Evolutionary conservation across 2,329 filamentous ascomycete species (phyloP).

Genomic region (Penicillium sp.): DNA sequence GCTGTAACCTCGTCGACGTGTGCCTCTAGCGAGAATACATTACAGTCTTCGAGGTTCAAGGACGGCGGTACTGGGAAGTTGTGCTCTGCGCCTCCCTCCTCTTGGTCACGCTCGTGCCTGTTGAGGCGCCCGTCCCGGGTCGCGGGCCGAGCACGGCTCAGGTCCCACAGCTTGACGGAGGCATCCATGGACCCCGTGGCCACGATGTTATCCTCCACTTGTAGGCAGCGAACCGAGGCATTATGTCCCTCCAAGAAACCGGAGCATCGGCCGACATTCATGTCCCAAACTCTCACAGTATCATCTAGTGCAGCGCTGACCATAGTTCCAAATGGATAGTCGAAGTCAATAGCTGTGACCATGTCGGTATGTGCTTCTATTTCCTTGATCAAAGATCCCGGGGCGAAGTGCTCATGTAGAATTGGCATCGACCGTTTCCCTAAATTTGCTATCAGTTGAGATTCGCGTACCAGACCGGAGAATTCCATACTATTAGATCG

Average conservation of each 20-base stretch:
- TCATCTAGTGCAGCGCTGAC: conserved; percentile 91
- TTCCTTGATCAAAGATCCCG: conserved; percentile 83
- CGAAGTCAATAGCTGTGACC: conserved; percentile 90
- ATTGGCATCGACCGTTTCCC: conserved; percentile 77
- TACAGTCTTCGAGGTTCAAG: conserved; percentile 84
- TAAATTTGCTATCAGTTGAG: conserved; percentile 48
- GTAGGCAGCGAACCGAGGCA: conserved; percentile 85
- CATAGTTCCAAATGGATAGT: conserved; percentile 94
- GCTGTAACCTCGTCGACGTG: conserved; percentile 95
- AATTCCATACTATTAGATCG: conserved; percentile 38
- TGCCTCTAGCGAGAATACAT: conserved; percentile 80
- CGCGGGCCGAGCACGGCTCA: conserved; percentile 82
- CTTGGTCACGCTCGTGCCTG: conserved; percentile 46
- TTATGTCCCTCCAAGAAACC: conserved; percentile 90
- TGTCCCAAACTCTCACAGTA: conserved; percentile 91
- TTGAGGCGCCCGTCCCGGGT: conserved; percentile 57
- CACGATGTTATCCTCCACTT: conserved; percentile 93
- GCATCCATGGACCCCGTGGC: conserved; percentile 94
- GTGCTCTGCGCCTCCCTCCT: conserved; percentile 36
- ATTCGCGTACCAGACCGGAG: background rate
- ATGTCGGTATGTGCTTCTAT: conserved; percentile 83
- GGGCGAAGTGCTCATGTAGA: conserved; percentile 89
- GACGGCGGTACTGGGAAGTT: conserved; percentile 65
- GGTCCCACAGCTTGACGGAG: conserved; percentile 90
- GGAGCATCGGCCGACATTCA: conserved; percentile 89